Percentiles rank a stretch among this genome's conserved stretches.
phyloP scores from a whole-genome alignment of 83 land plant species.

The Diphasiastrum complanatum region DNA sequence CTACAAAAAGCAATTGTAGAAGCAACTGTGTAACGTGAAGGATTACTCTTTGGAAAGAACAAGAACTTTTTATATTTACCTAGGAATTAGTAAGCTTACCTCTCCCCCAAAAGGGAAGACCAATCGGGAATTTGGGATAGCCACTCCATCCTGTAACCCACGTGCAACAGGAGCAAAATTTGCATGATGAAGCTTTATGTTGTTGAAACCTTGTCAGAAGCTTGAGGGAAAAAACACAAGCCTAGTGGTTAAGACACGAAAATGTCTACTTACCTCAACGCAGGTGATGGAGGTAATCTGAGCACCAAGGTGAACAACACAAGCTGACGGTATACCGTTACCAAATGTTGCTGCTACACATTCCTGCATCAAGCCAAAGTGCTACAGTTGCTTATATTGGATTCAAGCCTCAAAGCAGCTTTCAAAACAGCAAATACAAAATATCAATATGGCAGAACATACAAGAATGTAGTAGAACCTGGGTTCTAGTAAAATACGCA shows the following conservation, averaged over 20 bases:
- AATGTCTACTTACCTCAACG: slow-evolving; percentile 52
- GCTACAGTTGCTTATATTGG: no score
- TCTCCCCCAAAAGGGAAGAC: slow-evolving; percentile 92
- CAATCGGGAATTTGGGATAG: slow-evolving; percentile 64
- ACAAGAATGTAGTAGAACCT: no score
- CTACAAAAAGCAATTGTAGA: no score
- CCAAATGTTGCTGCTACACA: slow-evolving; percentile 91
- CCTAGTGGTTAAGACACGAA: background rate
- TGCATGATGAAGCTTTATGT: background rate
- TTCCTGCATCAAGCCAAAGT: no score
- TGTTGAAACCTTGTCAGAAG: background rate
- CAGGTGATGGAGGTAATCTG: slow-evolving; percentile 82
- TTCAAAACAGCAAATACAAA: background rate
- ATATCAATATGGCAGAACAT: background rate
- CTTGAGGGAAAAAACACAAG: background rate
- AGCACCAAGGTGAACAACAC: slow-evolving; percentile 89
- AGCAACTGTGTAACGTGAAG: no score
- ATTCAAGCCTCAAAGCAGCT: no score
- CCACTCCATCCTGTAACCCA: slow-evolving; percentile 73
- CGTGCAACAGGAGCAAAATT: background rate
- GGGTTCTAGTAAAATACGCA: no score
- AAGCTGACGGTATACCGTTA: slow-evolving; percentile 86
- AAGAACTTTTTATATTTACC: no score
- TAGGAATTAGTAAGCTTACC: no score
- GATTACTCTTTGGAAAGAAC: no score